Percentiles rank a stretch among this genome's conserved stretches.
These are phyloP conservation scores for Trichoderma sp. DNA, from an alignment of 2,329 filamentous ascomycete genomes.

Conservation along the genomic window DNA sequence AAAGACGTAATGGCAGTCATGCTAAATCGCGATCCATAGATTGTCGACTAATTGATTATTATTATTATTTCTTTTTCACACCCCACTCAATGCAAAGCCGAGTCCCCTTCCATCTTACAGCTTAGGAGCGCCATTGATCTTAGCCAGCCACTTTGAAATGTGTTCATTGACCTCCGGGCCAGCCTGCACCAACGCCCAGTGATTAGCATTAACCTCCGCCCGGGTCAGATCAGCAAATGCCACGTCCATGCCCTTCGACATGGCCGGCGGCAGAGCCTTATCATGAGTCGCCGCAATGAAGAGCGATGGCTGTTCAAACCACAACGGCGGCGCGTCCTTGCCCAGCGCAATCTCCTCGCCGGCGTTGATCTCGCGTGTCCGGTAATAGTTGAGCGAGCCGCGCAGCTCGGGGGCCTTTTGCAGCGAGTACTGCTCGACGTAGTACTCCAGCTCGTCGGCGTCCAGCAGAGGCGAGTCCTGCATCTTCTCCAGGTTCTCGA, in stretches of 20 bases:
- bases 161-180: slow-evolving; percentile 66
- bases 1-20: background rate
- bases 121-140: slow-evolving; percentile 32
- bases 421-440: slow-evolving; percentile 66
- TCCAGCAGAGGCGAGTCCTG: slow-evolving; percentile 57
- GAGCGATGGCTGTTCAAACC: slow-evolving; percentile 58
- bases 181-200: slow-evolving; percentile 81
- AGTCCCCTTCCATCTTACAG: slow-evolving; percentile 21
- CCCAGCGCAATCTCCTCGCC: slow-evolving; percentile 67
- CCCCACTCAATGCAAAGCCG: background rate
- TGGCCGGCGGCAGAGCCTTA: slow-evolving; percentile 64
- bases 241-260: slow-evolving; percentile 70
- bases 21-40: background rate
- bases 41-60: background rate
- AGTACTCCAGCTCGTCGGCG: slow-evolving; percentile 71
- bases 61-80: background rate
- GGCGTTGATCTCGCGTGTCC: slow-evolving; percentile 67
- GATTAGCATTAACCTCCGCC: slow-evolving; percentile 63
- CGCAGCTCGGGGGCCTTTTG: slow-evolving; percentile 59
- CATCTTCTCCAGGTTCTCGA: slow-evolving; percentile 60
- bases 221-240: slow-evolving; percentile 62
- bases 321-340: slow-evolving; percentile 52
- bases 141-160: slow-evolving; percentile 63
- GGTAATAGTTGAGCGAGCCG: slow-evolving; percentile 87
- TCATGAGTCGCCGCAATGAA: slow-evolving; percentile 74